Percentiles rank a stretch among this genome's conserved stretches.
Conservation (phyloP, 139 green algal genomes). For the Mesotaenium endlicherianum region DNA sequence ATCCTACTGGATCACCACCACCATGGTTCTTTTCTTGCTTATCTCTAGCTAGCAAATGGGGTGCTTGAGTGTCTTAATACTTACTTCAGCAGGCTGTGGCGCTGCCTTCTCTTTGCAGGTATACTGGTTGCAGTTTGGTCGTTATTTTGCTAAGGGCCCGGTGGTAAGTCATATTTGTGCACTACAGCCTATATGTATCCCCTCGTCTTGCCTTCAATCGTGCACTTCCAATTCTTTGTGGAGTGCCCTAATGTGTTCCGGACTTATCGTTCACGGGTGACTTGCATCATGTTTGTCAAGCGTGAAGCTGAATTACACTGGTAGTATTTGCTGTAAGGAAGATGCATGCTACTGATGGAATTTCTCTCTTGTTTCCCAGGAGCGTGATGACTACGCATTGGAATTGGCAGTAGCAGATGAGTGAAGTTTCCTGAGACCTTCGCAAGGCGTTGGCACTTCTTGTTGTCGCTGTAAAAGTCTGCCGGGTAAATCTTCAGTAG, state of each 20-base stretch:
- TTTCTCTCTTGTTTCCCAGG: slow-evolving; percentile 50
- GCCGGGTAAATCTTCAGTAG: too few species aligned
- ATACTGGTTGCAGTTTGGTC: slow-evolving; percentile 95
- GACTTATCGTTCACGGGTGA: not conserved
- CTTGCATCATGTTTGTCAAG: not conserved
- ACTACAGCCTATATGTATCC: not conserved
- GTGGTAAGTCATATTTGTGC: slow-evolving; percentile 64
- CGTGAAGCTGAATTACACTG: not conserved
- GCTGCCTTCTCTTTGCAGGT: slow-evolving; percentile 20
- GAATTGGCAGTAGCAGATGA: slow-evolving; percentile 83
- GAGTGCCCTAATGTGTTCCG: not conserved
- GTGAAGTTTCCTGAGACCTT: too few species aligned
- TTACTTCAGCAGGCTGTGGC: not conserved
- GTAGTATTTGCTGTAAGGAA: not conserved
- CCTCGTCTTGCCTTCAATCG: not conserved
- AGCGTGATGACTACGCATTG: slow-evolving; percentile 88
- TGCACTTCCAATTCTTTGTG: not conserved
- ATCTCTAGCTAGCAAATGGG: not conserved
- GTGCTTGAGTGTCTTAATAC: not conserved
- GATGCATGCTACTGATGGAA: not conserved
- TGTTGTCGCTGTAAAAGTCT: too few species aligned
- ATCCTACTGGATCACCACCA: too few species aligned
- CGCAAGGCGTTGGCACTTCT: too few species aligned
- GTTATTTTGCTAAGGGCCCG: slow-evolving; percentile 65
- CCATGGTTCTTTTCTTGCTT: not conserved